Conservation (phyloP, 73 alveolate genomes). For the Effrenium voratum region DNA sequence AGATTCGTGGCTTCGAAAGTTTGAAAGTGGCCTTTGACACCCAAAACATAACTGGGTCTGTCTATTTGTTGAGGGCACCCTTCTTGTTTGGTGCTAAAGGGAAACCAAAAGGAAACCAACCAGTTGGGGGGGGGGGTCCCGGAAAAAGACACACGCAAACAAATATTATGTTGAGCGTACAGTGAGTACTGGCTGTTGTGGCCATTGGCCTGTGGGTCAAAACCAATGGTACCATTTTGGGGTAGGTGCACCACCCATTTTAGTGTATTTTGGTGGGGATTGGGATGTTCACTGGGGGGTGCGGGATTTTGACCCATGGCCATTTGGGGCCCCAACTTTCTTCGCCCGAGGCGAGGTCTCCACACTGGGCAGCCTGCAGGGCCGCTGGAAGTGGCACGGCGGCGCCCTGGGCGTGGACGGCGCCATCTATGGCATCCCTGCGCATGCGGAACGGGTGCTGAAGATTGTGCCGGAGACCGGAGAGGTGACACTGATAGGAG, state of each 20-base stretch:
- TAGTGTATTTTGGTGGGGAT: background rate
- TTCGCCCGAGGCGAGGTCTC: slow-evolving; percentile 11
- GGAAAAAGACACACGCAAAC: too few species aligned
- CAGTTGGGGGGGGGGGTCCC: too few species aligned
- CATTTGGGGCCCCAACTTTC: background rate
- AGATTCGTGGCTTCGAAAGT: too few species aligned
- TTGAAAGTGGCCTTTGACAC: too few species aligned
- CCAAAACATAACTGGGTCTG: too few species aligned
- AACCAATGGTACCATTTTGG: background rate
- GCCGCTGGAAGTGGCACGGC: slow-evolving; percentile 91
- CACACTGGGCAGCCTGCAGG: background rate
- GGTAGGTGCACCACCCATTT: background rate
- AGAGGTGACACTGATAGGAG: slow-evolving; percentile 25
- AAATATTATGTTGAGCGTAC: background rate
- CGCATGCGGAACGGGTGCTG: slow-evolving; percentile 67
- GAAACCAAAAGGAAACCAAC: too few species aligned
- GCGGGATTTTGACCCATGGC: background rate
- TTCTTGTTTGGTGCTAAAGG: too few species aligned
- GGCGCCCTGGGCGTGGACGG: slow-evolving; percentile 82
- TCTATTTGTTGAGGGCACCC: too few species aligned
- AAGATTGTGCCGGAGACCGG: slow-evolving; percentile 56
- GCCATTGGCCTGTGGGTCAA: background rate
- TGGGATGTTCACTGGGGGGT: background rate
- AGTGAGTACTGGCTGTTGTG: background rate
- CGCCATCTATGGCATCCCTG: slow-evolving; percentile 62